phyloP scores from a whole-genome alignment of 1,284 basidiomycete species.

The Pyrrhoderma noxium region DNA sequence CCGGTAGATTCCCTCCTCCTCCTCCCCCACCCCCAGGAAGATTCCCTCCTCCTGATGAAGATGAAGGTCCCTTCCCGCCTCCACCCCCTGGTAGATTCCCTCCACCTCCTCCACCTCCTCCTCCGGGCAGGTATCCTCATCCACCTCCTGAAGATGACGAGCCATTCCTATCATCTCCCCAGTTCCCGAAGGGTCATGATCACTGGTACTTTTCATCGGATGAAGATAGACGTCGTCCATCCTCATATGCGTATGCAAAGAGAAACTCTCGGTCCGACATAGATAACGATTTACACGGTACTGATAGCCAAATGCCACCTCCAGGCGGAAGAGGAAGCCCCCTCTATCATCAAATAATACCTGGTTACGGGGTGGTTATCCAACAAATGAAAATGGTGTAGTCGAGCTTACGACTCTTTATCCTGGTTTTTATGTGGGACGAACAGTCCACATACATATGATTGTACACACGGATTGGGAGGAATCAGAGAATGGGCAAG shows the following conservation, averaged over 20 bases:
- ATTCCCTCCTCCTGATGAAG: background rate
- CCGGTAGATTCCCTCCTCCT: background rate
- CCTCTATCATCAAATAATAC: conserved; percentile 31
- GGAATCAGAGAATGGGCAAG: conserved; percentile 31
- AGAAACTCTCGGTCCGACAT: too few relatives aligned
- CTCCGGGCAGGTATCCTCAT: too few relatives aligned
- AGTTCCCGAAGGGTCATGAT: too few relatives aligned
- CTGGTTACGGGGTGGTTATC: conserved; percentile 61
- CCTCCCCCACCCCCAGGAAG: too few relatives aligned
- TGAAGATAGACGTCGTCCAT: too few relatives aligned
- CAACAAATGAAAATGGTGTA: conserved; percentile 60
- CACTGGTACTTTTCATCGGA: too few relatives aligned
- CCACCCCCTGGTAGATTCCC: conserved; percentile 32
- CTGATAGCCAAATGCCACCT: too few relatives aligned
- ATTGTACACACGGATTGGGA: conserved; percentile 40
- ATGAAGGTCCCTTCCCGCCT: conserved; percentile 22
- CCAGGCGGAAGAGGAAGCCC: conserved; percentile 13
- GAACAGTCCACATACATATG: conserved; percentile 46
- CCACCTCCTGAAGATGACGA: too few relatives aligned
- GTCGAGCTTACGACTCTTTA: conserved; percentile 63
- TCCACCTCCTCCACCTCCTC: background rate
- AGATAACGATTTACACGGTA: too few relatives aligned
- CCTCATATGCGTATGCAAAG: too few relatives aligned
- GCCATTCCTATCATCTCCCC: too few relatives aligned
- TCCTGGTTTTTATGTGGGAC: conserved; percentile 57